Conservation (phyloP, 1,284 basidiomycete genomes). For the Cerrena zonata region DNA sequence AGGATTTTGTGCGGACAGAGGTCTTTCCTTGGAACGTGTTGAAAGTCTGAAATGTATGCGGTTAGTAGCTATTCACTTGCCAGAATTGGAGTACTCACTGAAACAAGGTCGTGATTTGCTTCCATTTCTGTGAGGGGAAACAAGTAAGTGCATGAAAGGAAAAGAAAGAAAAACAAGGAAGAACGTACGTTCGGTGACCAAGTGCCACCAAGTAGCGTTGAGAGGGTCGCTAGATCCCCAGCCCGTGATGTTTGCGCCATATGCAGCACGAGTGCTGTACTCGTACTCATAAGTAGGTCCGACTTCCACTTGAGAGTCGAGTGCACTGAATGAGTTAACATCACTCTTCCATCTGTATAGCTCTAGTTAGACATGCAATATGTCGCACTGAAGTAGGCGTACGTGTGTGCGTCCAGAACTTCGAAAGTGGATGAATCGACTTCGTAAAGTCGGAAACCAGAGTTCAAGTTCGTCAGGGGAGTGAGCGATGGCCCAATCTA, state of each 20-base stretch:
- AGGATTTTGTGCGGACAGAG: conserved; percentile 49
- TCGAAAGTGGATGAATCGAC: conserved; percentile 75
- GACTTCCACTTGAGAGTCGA: conserved; percentile 48
- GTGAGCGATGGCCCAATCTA: conserved; percentile 68
- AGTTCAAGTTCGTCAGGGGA: conserved; percentile 70
- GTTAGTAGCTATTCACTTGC: too few species aligned
- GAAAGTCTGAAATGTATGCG: conserved; percentile 57
- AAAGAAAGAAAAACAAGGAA: not conserved
- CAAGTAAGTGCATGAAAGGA: not conserved
- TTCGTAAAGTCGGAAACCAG: conserved; percentile 76
- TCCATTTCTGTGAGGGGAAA: conserved; percentile 49
- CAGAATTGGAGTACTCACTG: conserved; percentile 35
- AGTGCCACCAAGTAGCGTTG: conserved; percentile 82
- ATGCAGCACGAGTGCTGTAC: conserved; percentile 67
- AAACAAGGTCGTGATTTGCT: conserved; percentile 49
- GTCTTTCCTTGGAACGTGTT: conserved; percentile 70
- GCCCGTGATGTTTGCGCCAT: conserved; percentile 51
- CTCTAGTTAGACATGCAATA: too few species aligned
- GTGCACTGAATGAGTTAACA: conserved; percentile 49
- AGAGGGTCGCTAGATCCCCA: conserved; percentile 68
- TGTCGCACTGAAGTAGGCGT: conserved; percentile 29
- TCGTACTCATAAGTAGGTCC: conserved; percentile 69
- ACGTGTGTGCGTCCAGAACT: conserved; percentile 70
- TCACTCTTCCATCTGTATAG: conserved; percentile 65
- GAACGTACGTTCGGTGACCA: conserved; percentile 63